Evolutionary conservation across 2,329 filamentous ascomycete species (phyloP), one percentile per base, ranked within the genome.

Genomic region (Diaporthe velutina): DNA sequence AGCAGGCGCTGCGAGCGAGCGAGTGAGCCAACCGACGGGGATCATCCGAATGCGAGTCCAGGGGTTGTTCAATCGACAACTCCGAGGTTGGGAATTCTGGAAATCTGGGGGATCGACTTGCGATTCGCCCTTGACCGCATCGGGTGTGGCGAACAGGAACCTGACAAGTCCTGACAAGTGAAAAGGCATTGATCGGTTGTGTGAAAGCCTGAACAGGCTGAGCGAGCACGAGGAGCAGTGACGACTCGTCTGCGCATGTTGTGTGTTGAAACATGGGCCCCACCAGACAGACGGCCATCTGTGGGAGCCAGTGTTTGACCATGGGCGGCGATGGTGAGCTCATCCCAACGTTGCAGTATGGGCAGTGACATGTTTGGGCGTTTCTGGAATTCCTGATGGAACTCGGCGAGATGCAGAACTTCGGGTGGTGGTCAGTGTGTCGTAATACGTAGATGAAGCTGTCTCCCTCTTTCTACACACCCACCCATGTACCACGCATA

Each of bases 261-360:
- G 48, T 54, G 45, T 52, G 48, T 73, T 73, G 72, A 73, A 73
- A 73, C 72, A 61, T n/a, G 25, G 33, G 64, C 61, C 71, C 71
- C 52, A 54, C 64, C 45, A 35, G 64, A 38, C 45, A 52, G n/a
- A 52, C 61, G 35, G 28, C 40, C n/a, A 40, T 58, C 54, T 58
- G 71, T 70, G 71, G 71, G 54, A 57, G 67, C 72, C 33, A 54
- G 64, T 50, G 54, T 70, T 60, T 73, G 66, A 71, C 70, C 42
- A 48, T 48, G 42, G 42, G 30, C 45, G 30, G 30, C 45, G 30
- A 40, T 22, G 12, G 45, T 25, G 48, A 28, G 33, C 64, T 68
- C 64, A 54, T 68, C 64, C 64, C 64, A 68, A 54, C 45, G n/a
- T 60, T 7, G 10, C 35, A 17, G 57, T 28, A 28, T 3, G 8